Evolutionary conservation across 306 rosid genomes (phyloP).

Genomic region (Amphicarpaea edgeworthii): DNA sequence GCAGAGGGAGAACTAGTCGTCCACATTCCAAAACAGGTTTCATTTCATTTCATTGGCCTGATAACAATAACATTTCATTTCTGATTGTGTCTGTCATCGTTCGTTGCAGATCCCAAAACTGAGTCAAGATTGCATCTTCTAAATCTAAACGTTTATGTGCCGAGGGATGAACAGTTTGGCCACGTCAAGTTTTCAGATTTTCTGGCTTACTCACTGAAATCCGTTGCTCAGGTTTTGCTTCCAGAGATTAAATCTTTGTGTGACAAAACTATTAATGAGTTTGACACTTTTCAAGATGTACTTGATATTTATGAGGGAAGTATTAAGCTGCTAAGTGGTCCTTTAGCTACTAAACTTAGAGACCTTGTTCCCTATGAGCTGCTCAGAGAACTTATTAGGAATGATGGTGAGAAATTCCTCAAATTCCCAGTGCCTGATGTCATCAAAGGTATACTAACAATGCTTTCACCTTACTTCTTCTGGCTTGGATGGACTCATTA

Average conservation of each 20-base stretch:
- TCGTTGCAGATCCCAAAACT: constrained; percentile 66
- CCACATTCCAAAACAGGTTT: constrained; percentile 67
- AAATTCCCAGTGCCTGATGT: constrained; percentile 87
- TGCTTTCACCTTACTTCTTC: not conserved
- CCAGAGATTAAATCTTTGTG: constrained; percentile 75
- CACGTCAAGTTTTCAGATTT: constrained; percentile 81
- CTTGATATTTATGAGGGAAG: constrained; percentile 72
- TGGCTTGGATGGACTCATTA: not conserved
- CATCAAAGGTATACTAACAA: constrained; percentile 70
- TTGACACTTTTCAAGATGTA: constrained; percentile 77
- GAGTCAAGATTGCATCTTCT: constrained; percentile 81
- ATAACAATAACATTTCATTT: too few species aligned
- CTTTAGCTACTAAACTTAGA: constrained; percentile 53
- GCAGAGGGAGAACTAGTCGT: constrained; percentile 88
- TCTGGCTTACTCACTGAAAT: constrained; percentile 78
- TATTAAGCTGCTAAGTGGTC: constrained; percentile 62
- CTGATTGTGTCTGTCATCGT: constrained; percentile 46
- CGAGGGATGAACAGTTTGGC: constrained; percentile 83
- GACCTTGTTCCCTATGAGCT: constrained; percentile 80
- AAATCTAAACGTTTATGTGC: constrained; percentile 78
- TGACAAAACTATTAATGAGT: constrained; percentile 85
- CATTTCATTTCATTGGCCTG: not conserved
- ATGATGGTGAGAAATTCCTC: constrained; percentile 84
- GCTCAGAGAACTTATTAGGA: constrained; percentile 72
- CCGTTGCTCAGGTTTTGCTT: constrained; percentile 68